These are phyloP conservation scores for Trifolium repens DNA, from an alignment of 306 rosid species.

Conservation along the genomic window DNA sequence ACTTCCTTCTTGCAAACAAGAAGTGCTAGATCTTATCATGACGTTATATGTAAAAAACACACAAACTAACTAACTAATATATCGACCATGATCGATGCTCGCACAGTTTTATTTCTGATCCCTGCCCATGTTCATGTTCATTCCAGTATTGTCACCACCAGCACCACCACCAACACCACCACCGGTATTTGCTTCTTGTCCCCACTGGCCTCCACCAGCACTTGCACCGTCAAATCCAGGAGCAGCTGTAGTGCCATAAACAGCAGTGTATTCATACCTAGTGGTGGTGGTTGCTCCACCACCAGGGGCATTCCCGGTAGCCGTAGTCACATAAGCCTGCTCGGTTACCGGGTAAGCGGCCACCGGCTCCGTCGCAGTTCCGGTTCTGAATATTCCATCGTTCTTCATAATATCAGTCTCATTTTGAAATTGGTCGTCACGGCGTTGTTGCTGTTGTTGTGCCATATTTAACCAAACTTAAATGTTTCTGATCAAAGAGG, in stretches of 20 bases:
- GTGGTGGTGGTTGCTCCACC: not conserved
- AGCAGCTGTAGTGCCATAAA: not conserved
- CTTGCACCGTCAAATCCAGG: not conserved
- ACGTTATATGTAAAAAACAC: too few species aligned
- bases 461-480: conserved; percentile 7
- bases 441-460: conserved; percentile 27
- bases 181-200: conserved; percentile 1
- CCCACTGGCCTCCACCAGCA: conserved; percentile 16
- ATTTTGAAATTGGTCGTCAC: not conserved
- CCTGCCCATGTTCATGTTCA: not conserved
- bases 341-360: not conserved
- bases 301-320: not conserved
- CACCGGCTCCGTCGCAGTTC: not conserved
- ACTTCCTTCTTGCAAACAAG: too few species aligned
- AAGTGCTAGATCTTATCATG: too few species aligned
- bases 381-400: not conserved
- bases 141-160: not conserved
- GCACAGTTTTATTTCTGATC: conserved; percentile 13
- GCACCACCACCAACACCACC: not conserved
- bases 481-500: too few species aligned
- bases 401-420: not conserved
- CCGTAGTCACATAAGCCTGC: conserved; percentile 12
- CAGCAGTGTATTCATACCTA: conserved; percentile 7
- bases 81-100: not conserved
- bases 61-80: too few species aligned